Base-by-base conservation (phyloP, 2,329 filamentous ascomycete genomes). In the Neonectria coccinea region DNA sequence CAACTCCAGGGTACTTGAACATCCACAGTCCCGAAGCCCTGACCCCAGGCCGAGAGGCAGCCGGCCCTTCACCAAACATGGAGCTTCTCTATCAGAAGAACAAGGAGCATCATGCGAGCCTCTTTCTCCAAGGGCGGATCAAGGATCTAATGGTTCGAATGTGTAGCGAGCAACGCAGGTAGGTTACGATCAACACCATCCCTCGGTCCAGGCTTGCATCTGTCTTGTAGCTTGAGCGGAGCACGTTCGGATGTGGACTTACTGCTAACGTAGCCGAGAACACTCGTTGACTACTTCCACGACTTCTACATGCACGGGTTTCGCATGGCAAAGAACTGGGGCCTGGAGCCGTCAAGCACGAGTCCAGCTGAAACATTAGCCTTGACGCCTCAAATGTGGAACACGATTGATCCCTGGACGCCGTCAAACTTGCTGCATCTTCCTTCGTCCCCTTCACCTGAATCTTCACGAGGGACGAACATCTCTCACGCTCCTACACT, bases 231-330 rank as follows among this genome's bases (percentile, higher is more conserved):
- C 22, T 10, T 31, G 25, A 25, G 25, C 25, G 8, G 29, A 31
- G 29, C 9, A 10, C 29, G 9, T 31, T 31, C 29, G 29, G 29
- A 31, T 31, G 29, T 31, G 29, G 10, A 31, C 29, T 9, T 31
- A 31, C 29, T 33, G 9, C 29, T 56, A n/a, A 31, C 22, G 1
- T 1, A 1, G 1, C 2, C 1, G 1, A 69, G 68, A 1, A 52
- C 33, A 1, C 47, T 58, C 20, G 41, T 66, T 10, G 14, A 69
- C 12, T 69, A 68, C 20, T 60, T 70, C 9, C 65, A 70, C 8
- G 59, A 69, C n/a, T 66, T 69, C 2, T 67, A 68, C 5, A 51
- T 64, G 16, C 60, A 65, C 1, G 1, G 64, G 0, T 59, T 66
- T n/a, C 1, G 10, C 4, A 10, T 47, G 25, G 64, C 64, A 0